phyloP scores from a whole-genome alignment of 2,329 filamentous ascomycete species.

The Cytospora paraplurivora region DNA sequence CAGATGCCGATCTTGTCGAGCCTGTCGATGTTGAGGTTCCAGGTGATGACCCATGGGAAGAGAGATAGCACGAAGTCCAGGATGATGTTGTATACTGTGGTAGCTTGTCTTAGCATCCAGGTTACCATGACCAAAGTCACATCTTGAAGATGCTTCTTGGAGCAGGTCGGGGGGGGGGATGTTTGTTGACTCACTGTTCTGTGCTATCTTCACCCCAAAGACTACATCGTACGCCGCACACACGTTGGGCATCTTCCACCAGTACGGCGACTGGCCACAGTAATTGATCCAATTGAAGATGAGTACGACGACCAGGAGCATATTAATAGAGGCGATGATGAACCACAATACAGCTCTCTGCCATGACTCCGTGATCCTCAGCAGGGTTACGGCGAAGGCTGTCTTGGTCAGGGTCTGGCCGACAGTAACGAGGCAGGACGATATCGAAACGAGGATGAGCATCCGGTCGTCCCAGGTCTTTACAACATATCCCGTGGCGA shows the following conservation, averaged over 20 bases:
- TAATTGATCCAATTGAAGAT: slow-evolving; percentile 53
- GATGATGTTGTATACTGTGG: slow-evolving; percentile 52
- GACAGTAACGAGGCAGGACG: slow-evolving; percentile 42
- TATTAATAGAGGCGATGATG: slow-evolving; percentile 51
- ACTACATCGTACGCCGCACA: slow-evolving; percentile 44
- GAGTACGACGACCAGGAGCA: slow-evolving; percentile 49
- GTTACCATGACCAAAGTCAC: not conserved
- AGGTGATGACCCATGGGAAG: slow-evolving; percentile 54
- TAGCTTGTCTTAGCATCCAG: not conserved
- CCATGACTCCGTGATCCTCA: slow-evolving; percentile 48
- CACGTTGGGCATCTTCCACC: slow-evolving; percentile 47
- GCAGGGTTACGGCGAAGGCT: slow-evolving; percentile 41
- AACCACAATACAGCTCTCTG: slow-evolving; percentile 49
- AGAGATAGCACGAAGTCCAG: slow-evolving; percentile 55
- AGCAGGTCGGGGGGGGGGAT: not conserved
- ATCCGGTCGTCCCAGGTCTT: slow-evolving; percentile 53
- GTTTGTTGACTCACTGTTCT: slow-evolving; percentile 45
- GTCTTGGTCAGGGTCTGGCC: slow-evolving; percentile 42
- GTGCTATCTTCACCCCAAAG: slow-evolving; percentile 51
- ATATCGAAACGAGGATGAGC: slow-evolving; percentile 53
- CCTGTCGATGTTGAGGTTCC: slow-evolving; percentile 49
- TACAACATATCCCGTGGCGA: slow-evolving; percentile 52
- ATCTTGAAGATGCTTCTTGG: not conserved
- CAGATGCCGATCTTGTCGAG: slow-evolving; percentile 54
- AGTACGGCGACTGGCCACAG: slow-evolving; percentile 46